Evolutionary conservation across 441 rosid species (phyloP).

Genomic region (Aleurites moluccanus): DNA sequence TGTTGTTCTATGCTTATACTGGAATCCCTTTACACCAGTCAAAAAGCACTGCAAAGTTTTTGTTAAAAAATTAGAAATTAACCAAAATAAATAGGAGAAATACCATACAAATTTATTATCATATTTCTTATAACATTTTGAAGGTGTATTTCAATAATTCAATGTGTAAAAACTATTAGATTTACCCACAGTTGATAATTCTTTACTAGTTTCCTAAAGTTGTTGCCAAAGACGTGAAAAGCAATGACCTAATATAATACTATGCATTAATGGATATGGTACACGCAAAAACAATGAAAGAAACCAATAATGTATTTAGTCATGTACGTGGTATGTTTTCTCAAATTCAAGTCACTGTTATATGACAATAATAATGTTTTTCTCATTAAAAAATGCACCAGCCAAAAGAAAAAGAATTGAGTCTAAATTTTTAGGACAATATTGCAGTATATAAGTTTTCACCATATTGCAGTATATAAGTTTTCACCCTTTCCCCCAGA

Average conservation of each 20-base stretch:
- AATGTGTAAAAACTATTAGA: neutral
- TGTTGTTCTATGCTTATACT: slow-evolving; percentile 52
- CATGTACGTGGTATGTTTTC: too few species aligned
- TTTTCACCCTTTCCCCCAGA: too few species aligned
- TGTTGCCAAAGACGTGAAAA: neutral
- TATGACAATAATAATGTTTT: too few species aligned
- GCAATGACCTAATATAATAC: neutral
- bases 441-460: too few species aligned
- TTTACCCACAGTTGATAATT: neutral
- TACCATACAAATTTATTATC: neutral
- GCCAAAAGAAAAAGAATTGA: too few species aligned
- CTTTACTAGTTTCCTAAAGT: neutral
- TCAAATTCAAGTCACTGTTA: too few species aligned
- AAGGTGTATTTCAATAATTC: neutral
- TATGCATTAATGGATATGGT: too few species aligned
- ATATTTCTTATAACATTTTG: neutral
- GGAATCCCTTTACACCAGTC: slow-evolving; percentile 87
- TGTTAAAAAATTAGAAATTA: slow-evolving; percentile 14
- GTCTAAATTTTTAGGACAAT: too few species aligned
- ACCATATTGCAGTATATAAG: too few species aligned
- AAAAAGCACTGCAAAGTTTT: slow-evolving; percentile 65
- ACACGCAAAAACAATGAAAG: too few species aligned
- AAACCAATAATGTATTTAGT: too few species aligned
- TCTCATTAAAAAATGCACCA: too few species aligned
- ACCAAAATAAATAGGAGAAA: neutral